Base-by-base conservation (phyloP, 495 filamentous ascomycete genomes). In the Aspergillus bridgeri region DNA sequence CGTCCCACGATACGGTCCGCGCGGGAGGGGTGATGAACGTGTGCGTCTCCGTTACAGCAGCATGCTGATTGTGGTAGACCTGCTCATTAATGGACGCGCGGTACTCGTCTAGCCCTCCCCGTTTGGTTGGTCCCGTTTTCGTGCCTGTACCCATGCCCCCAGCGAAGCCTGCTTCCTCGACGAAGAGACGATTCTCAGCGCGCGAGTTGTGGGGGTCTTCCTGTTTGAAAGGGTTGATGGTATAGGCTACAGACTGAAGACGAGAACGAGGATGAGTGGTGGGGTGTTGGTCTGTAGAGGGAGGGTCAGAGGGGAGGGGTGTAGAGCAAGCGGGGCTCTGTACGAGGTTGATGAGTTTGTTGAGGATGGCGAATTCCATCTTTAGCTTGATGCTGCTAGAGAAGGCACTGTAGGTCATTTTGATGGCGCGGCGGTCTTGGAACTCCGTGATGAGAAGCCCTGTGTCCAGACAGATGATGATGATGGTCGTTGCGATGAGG, bases 361-460 rank as follows among this genome's bases (percentile, higher is more conserved):
- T 81, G 45, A 83, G 73, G 23, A 83, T 69, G 42, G 63, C 69
- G 55, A 80, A 79, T 60, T 85, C 81, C 55, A 81, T 60, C 53
- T 77, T 78, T 42, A 83, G 62, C 64, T 85, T 85, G 42, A 83
- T 58, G 63, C 77, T 79, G 62, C 79, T 81, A 0, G 75, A 63
- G 29, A 78, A 57, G 5, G 63, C 60, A 56, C 79, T 79, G 61
- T 71, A 72, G 42, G 70, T 69, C 6, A 73, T 74, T 55, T 81
- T 68, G 24, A 81, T 64, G 22, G 65, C 57, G 43, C 72, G 77
- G 9, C 68, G 45, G 47, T 70, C 62, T 6, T 66, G 52, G 57
- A 68, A 79, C 47, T 80, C 72, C 24, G 65, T 48, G 0, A 53
- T 57, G 4, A 83, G 25, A 9, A 74, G 59, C 3, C 62, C 42